These are phyloP conservation scores for Talaromyces sp. DNA, from an alignment of 2,329 filamentous ascomycete genomes.

Conservation along the genomic window DNA sequence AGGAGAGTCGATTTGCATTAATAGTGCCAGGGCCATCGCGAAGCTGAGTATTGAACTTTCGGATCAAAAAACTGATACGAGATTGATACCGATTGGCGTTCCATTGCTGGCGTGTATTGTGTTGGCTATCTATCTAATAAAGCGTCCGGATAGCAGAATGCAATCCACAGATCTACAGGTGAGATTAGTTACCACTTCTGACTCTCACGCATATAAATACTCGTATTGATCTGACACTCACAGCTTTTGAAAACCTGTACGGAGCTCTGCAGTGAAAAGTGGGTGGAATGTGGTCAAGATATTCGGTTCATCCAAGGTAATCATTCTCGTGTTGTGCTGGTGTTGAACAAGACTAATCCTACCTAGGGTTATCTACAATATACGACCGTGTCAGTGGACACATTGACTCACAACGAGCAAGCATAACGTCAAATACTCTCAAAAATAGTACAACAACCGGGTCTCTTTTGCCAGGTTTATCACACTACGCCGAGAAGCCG, in stretches of 20 bases:
- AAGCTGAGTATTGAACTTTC: constrained; percentile 9
- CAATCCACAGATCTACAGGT: constrained; percentile 5
- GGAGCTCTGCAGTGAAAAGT: constrained; percentile 11
- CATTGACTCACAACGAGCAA: background rate
- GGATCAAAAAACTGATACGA: constrained; percentile 3
- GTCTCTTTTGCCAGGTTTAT: background rate
- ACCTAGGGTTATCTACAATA: background rate
- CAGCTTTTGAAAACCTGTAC: constrained; percentile 7
- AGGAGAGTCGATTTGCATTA: constrained; percentile 8
- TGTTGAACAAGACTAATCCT: background rate
- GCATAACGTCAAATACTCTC: background rate
- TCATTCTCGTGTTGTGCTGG: background rate
- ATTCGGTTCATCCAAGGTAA: constrained; percentile 9
- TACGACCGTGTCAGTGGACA: constrained; percentile 6
- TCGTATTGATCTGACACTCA: background rate
- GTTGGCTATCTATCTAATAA: constrained; percentile 9
- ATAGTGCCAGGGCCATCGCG: constrained; percentile 6
- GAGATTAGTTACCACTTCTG: background rate
- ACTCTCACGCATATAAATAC: background rate
- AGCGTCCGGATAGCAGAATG: constrained; percentile 10
- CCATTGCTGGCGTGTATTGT: constrained; percentile 10
- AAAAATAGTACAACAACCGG: background rate
- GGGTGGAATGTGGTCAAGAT: constrained; percentile 9
- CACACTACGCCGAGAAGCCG: background rate
- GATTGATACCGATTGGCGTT: constrained; percentile 5